These are phyloP conservation scores for Metroxylon sagu DNA, from an alignment of 176 grass and related monocot species.

Conservation along the genomic window DNA sequence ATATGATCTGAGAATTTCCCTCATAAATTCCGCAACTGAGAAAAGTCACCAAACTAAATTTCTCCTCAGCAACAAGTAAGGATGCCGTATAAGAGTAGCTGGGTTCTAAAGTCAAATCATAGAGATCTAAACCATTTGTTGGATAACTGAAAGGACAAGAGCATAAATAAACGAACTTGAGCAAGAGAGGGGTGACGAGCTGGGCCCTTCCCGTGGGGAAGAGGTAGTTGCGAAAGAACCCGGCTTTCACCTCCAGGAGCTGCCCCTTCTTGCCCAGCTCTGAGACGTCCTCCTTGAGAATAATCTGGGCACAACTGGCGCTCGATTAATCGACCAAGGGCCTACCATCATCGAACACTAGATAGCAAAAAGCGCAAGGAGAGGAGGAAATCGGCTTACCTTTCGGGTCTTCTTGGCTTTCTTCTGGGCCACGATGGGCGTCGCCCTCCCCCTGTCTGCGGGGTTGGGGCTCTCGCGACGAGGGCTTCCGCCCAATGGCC, in stretches of 20 bases:
- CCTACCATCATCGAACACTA: background rate
- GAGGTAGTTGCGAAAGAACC: conserved; percentile 93
- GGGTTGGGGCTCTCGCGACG: background rate
- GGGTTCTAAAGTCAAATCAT: too few species aligned
- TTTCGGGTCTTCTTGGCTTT: conserved; percentile 67
- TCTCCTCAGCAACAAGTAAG: too few species aligned
- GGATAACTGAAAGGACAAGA: background rate
- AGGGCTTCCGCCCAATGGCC: background rate
- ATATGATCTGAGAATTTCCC: background rate
- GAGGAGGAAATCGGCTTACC: conserved; percentile 7
- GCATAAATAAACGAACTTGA: conserved; percentile 46
- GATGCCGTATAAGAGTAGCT: too few species aligned
- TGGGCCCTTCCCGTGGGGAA: conserved; percentile 68
- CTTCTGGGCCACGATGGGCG: conserved; percentile 52
- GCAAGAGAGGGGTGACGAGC: conserved; percentile 55
- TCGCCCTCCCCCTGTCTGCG: background rate
- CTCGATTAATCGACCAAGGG: background rate
- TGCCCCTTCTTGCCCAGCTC: conserved; percentile 66
- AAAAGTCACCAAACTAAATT: too few species aligned
- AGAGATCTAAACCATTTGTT: too few species aligned
- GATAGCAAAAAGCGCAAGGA: too few species aligned
- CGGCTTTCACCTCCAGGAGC: conserved; percentile 66
- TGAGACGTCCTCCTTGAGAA: conserved; percentile 60
- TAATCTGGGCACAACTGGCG: conserved; percentile 30
- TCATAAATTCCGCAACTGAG: too few species aligned